Evolutionary conservation across 2,329 filamentous ascomycete genomes (phyloP).

Genomic region (Chaetothyriales sp.): DNA sequence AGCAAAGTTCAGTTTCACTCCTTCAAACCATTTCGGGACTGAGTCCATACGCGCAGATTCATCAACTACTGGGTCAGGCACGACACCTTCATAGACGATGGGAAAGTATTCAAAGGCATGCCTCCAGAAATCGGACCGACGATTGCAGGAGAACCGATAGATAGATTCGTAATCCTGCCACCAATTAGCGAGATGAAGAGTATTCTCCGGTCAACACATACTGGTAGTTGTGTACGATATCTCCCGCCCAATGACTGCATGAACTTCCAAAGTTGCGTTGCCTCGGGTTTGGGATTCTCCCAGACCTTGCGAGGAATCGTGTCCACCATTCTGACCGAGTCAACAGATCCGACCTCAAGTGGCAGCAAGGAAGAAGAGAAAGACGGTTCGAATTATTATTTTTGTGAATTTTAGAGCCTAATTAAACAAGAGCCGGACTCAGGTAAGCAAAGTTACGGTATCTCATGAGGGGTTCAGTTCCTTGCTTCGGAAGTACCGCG

Average conservation of each 20-base stretch:
- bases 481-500: no score
- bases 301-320: slow-evolving; percentile 41
- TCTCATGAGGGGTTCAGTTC: no score
- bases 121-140: slow-evolving; percentile 50
- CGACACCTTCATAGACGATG: slow-evolving; percentile 47
- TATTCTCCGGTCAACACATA: neutral
- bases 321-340: neutral
- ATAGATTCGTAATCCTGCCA: slow-evolving; percentile 51
- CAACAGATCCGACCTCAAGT: neutral
- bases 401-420: neutral
- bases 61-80: slow-evolving; percentile 44
- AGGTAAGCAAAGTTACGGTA: no score
- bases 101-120: slow-evolving; percentile 45
- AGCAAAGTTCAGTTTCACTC: slow-evolving; percentile 58
- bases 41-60: slow-evolving; percentile 51
- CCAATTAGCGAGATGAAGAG: neutral
- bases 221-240: neutral
- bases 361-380: neutral
- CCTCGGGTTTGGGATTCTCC: slow-evolving; percentile 47
- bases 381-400: neutral
- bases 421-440: neutral
- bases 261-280: slow-evolving; percentile 50
- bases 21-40: slow-evolving; percentile 64
- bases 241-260: slow-evolving; percentile 25
- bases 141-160: slow-evolving; percentile 51